These are phyloP conservation scores for Elaeis guineensis DNA, from an alignment of 176 grass and related monocot species.

Conservation along the genomic window DNA sequence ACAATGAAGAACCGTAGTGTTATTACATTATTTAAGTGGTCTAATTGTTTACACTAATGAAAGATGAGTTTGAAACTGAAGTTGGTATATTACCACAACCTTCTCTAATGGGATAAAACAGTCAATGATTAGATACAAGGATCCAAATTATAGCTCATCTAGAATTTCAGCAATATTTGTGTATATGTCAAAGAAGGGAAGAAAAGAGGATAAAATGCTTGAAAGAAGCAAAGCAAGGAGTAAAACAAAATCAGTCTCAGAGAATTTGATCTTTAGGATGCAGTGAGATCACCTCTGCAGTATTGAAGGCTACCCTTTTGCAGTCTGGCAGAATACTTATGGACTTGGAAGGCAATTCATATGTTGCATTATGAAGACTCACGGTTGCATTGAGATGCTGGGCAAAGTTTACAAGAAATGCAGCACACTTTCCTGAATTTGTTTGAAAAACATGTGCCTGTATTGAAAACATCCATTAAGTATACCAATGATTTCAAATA, in stretches of 20 bases:
- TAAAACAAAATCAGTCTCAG: too few species aligned
- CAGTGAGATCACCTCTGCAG: constrained; percentile 42
- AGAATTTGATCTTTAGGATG: not conserved
- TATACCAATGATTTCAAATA: not conserved
- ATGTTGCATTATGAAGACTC: constrained; percentile 43
- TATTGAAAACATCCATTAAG: not conserved
- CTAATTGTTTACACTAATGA: too few species aligned
- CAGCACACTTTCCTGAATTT: constrained; percentile 43
- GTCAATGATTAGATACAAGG: too few species aligned
- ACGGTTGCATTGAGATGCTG: constrained; percentile 12
- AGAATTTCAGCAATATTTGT: not conserved
- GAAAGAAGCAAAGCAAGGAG: too few species aligned
- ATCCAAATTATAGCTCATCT: too few species aligned
- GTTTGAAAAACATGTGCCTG: constrained; percentile 87
- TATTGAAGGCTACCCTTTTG: constrained; percentile 54
- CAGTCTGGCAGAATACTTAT: constrained; percentile 69
- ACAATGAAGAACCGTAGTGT: constrained; percentile 1
- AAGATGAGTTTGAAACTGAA: too few species aligned
- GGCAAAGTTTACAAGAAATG: constrained; percentile 77
- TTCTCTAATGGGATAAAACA: too few species aligned
- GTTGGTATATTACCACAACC: too few species aligned
- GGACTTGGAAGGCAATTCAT: constrained; percentile 47
- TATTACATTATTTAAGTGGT: too few species aligned
- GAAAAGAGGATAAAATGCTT: too few species aligned
- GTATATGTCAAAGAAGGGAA: not conserved